These are phyloP conservation scores for Austroboletus olivaceoglutinosus DNA, from an alignment of 1,284 basidiomycete species.

Conservation along the genomic window DNA sequence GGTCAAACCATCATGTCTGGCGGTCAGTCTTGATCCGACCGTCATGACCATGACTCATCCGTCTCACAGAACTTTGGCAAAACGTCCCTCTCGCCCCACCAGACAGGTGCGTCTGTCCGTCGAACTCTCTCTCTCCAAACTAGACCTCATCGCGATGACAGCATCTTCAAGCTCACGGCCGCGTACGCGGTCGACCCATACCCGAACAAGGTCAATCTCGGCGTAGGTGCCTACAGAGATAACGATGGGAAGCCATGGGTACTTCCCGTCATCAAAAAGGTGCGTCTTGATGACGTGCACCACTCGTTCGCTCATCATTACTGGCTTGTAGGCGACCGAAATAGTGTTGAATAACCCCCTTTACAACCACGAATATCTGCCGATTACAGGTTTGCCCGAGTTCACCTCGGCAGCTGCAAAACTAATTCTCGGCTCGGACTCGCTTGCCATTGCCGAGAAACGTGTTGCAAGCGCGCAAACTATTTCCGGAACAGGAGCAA, in stretches of 20 bases:
- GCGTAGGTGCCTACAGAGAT: slow-evolving; percentile 88
- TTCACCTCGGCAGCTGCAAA: slow-evolving; percentile 80
- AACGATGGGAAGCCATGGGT: slow-evolving; percentile 86
- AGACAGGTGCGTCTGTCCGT: slow-evolving; percentile 52
- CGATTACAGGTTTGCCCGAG: slow-evolving; percentile 84
- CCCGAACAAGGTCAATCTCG: slow-evolving; percentile 87
- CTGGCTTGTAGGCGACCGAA: slow-evolving; percentile 61
- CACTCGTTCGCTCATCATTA: background rate
- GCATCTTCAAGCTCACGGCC: slow-evolving; percentile 91
- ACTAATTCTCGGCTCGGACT: slow-evolving; percentile 77
- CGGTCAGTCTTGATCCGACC: slow-evolving; percentile 41
- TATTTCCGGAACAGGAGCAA: slow-evolving; percentile 94
- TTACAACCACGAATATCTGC: slow-evolving; percentile 92
- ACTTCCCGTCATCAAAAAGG: slow-evolving; percentile 87
- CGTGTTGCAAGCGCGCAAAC: slow-evolving; percentile 83
- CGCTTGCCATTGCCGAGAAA: slow-evolving; percentile 69
- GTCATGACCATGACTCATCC: slow-evolving; percentile 8
- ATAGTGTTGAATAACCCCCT: slow-evolving; percentile 68
- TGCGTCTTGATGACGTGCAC: slow-evolving; percentile 31
- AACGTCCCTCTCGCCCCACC: slow-evolving; percentile 77
- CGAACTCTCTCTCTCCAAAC: slow-evolving; percentile 1
- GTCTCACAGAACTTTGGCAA: slow-evolving; percentile 62
- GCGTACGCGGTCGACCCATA: slow-evolving; percentile 83
- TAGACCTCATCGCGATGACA: slow-evolving; percentile 29
- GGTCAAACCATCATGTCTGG: slow-evolving; percentile 41